Base-by-base conservation (phyloP, 139 green algal genomes). In the Diplosphaera chodatii region DNA sequence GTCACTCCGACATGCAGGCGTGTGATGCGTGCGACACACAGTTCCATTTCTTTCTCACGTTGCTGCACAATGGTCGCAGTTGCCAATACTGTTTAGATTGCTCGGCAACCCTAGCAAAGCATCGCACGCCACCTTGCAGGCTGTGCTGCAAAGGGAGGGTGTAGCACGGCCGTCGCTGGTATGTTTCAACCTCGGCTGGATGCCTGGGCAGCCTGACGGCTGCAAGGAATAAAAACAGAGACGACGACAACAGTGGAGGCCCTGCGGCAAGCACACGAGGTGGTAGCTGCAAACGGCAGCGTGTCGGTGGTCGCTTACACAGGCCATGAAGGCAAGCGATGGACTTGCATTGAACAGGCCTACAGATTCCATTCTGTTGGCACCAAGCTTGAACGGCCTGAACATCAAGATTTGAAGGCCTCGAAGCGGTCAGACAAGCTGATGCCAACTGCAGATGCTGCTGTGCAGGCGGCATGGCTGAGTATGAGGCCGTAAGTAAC, bases 221-320 rank as follows among this genome's bases (percentile, higher is more conserved):
- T 80, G 89, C 64, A 87, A 89, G 69, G 31, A 22, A 30, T 81
- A 22, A 69, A 74, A 6, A 92, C 85, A 4, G 20, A 59, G 5
- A 30, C 32, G 2, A 25, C 25, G 29, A 88, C 77, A 22, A 92
- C 84, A 1, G 3, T 82, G 0, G 69, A 63, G 21, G 88, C 84
- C 6, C 34, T 93, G 1, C 37, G 82, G 67, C 81, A 77, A 3
- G 81, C 84, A 2, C 74, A 85, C 32, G 68, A 86, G 55, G 68
- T 82, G 32, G 71, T 88, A 31, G 62, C 40, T 31, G 67, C 74
- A 0, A 78, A 80, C 15, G 86, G 86, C 20, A 27, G 86, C 4
- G 41, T 88, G 16, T 79, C 64, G 41, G 71, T 90, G 20, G n/a
- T 91, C 15, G 66, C 34, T 29, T 93, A 93, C 77, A 83, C 71